These are phyloP conservation scores for Protea cynaroides DNA, from an alignment of 164 flowering plant genomes.

Conservation along the genomic window DNA sequence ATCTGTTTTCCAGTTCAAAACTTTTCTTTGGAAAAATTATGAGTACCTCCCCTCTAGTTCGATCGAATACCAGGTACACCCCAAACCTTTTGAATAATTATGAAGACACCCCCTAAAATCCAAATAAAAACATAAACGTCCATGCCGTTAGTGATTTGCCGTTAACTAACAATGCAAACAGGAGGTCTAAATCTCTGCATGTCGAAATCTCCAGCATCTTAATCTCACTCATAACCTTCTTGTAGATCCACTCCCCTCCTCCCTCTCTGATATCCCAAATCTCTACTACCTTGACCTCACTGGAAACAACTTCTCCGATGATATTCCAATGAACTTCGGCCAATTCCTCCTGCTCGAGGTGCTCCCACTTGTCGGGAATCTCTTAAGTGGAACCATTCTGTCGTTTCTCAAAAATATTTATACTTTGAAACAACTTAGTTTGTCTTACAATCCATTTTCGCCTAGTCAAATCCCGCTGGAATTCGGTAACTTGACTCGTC, in stretches of 20 bases:
- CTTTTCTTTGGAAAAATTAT: no score
- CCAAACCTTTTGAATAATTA: no score
- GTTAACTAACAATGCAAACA: no score
- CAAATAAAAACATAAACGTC: no score
- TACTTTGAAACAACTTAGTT: conserved; percentile 55
- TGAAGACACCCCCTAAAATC: no score
- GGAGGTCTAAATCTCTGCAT: conserved; percentile 41
- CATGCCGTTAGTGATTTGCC: no score
- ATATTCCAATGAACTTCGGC: conserved; percentile 56
- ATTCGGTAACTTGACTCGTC: conserved; percentile 55
- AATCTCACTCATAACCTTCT: conserved; percentile 23
- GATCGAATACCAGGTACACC: no score
- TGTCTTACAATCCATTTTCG: conserved; percentile 69
- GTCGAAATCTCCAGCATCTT: conserved; percentile 31
- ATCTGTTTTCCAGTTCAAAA: no score
- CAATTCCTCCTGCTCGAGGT: conserved; percentile 48
- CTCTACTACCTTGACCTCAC: conserved; percentile 54
- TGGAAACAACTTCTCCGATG: conserved; percentile 81
- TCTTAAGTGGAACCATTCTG: conserved; percentile 61
- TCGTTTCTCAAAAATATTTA: conserved; percentile 46
- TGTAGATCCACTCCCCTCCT: conserved; percentile 23
- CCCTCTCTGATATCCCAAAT: conserved; percentile 38
- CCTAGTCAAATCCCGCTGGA: conserved; percentile 72
- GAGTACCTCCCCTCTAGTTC: no score
- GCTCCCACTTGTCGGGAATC: conserved; percentile 54